A percentile compares a stretch with the other conserved stretches of the same genome.
These are phyloP conservation scores for Penicillium pancosmium DNA, from an alignment of 495 filamentous ascomycete genomes.

Conservation along the genomic window DNA sequence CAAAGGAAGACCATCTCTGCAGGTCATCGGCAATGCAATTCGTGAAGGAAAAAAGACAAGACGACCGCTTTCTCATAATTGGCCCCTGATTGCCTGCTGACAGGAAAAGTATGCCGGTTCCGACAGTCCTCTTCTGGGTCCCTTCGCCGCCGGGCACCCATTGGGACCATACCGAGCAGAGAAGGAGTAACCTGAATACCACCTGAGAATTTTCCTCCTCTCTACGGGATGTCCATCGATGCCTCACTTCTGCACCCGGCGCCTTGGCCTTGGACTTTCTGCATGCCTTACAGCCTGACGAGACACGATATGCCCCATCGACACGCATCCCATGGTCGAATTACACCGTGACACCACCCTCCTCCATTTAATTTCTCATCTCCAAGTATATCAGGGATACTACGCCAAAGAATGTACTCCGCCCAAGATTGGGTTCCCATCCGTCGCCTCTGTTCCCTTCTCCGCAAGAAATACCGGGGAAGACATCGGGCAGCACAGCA, in stretches of 20 bases:
- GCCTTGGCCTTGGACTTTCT: conserved; percentile 17
- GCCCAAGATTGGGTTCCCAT: conserved; percentile 15
- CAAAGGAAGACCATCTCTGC: conserved; percentile 16
- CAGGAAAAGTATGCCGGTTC: conserved; percentile 18
- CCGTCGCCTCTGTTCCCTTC: background rate
- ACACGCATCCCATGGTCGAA: conserved; percentile 24
- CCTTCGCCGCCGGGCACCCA: conserved; percentile 16
- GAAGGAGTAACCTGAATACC: background rate
- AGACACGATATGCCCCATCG: conserved; percentile 28
- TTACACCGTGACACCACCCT: conserved; percentile 33
- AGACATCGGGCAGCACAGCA: conserved; percentile 26
- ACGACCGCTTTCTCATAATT: conserved; percentile 22
- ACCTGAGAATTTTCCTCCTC: background rate
- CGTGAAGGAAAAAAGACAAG: conserved; percentile 7
- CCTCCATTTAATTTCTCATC: conserved; percentile 11
- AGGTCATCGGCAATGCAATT: conserved; percentile 20
- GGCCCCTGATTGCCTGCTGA: conserved; percentile 28
- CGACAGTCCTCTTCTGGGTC: conserved; percentile 2
- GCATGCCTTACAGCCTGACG: conserved; percentile 36
- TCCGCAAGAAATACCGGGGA: background rate
- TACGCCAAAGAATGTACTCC: conserved; percentile 3
- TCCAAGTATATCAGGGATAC: conserved; percentile 15
- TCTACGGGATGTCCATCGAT: conserved; percentile 2
- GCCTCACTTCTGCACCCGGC: conserved; percentile 5
- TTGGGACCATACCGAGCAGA: conserved; percentile 9